Conservation (phyloP, 2,329 filamentous ascomycete species). For the Arthrobotrys iridis region DNA sequence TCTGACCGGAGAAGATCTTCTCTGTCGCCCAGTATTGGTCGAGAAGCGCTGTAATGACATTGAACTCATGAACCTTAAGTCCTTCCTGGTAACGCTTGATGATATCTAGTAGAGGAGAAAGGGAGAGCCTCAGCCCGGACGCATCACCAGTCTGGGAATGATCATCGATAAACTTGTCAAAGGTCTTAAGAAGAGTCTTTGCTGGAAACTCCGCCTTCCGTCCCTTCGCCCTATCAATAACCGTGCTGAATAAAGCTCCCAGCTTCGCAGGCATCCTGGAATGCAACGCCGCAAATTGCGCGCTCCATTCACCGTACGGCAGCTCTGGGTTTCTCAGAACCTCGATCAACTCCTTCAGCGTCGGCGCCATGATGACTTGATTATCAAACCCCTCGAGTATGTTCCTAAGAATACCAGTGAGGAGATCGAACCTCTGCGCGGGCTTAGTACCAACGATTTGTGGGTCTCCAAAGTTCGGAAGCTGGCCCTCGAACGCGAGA, state of each 20-base stretch:
- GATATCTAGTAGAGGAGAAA: conserved; percentile 80
- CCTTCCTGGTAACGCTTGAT: conserved; percentile 85
- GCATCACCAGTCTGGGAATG: conserved; percentile 78
- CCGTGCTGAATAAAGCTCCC: conserved; percentile 80
- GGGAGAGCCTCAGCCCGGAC: conserved; percentile 75
- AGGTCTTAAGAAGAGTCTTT: conserved; percentile 82
- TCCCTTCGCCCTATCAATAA: conserved; percentile 82
- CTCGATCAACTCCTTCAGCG: conserved; percentile 86
- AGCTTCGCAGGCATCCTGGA: conserved; percentile 96
- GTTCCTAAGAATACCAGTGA: conserved; percentile 81
- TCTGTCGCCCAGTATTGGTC: conserved; percentile 85
- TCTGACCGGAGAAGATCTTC: conserved; percentile 82
- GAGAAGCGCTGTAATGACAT: conserved; percentile 80
- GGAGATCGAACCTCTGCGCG: conserved; percentile 82
- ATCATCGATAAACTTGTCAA: conserved; percentile 89
- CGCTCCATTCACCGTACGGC: conserved; percentile 95
- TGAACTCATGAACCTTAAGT: conserved; percentile 88
- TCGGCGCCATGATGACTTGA: conserved; percentile 90
- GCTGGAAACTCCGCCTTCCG: conserved; percentile 89
- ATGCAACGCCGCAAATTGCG: conserved; percentile 95
- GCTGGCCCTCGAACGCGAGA: conserved; percentile 88
- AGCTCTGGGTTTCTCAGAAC: conserved; percentile 89
- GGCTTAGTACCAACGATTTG: conserved; percentile 91
- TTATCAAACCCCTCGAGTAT: conserved; percentile 96
- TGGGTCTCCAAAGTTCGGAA: conserved; percentile 85